Evolutionary conservation across 768 basidiomycete genomes (phyloP), one percentile per base, ranked within the genome.

Genomic region (Cystofilobasidium ferigula): DNA sequence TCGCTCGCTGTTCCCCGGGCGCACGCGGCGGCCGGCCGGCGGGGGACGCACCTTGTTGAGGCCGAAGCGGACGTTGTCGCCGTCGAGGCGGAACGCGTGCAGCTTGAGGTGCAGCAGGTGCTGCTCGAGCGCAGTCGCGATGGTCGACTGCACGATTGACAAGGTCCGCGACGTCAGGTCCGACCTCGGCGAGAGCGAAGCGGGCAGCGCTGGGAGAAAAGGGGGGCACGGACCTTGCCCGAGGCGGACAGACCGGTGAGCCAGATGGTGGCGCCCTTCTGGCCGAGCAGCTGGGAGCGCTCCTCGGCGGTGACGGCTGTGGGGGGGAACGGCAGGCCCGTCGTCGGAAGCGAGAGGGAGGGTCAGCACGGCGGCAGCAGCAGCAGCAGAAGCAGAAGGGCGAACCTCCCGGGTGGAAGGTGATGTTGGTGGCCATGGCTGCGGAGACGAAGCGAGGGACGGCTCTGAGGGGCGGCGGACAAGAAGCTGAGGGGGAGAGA

Each of bases 51-150:
- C 74, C 78, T 88, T 97, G 81, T 98, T 99, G 60, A 99, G 79
- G 10, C 95, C 95, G 72, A 94, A 90, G 69, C 95, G 85, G 62
- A 99, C 80, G 69, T 77, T 77, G 78, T 98, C 95, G 3, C 95
- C 95, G 72, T 99, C 95, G 40, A 99, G 82, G 30, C 94, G 85
- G 77, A 97, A 98, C 48, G 85, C 79, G 72, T 88, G 92, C 72
- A 87, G 88, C 69, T 83, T 83, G 59, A 86, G 79, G 77, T 92
- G 89, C 61, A 99, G 80, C 9, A 99, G 82, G 75, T 93, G 89
- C 74, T 95, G 92, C 76, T 99, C 95, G 67, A 99, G 81, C 26
- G 95, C 95, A 72, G 90, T 94, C 7, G 89, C 95, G 71, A 99
- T 89, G 32, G 94, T 98, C 8, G 92, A 97, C 91, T 98, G 74